Conservation (phyloP, 768 basidiomycete genomes). For the Suillus alpinus region DNA sequence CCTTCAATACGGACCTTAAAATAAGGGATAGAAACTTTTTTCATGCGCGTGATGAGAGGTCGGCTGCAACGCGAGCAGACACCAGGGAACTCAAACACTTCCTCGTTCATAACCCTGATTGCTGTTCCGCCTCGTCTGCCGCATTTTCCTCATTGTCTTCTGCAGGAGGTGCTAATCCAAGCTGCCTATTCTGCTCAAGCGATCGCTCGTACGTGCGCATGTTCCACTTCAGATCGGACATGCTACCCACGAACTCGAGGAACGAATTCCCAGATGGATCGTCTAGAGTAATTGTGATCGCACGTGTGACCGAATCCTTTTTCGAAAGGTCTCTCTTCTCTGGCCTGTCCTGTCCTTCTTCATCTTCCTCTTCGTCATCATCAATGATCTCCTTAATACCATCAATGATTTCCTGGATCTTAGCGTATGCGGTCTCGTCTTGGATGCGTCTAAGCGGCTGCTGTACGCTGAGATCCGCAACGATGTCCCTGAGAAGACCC, state of each 20-base stretch:
- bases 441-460: constrained; percentile 84
- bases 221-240: constrained; percentile 92
- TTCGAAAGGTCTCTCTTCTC: constrained; percentile 29
- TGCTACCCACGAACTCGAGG: constrained; percentile 82
- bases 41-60: constrained; percentile 84
- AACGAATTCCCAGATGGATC: constrained; percentile 96
- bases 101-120: constrained; percentile 62
- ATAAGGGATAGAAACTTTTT: constrained; percentile 94
- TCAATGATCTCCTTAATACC: constrained; percentile 63
- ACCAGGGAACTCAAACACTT: constrained; percentile 86
- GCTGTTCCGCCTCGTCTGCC: constrained; percentile 16
- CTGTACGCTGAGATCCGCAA: constrained; percentile 73
- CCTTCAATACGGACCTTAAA: constrained; percentile 68
- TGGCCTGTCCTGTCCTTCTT: constrained; percentile 29
- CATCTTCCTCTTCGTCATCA: constrained; percentile 48
- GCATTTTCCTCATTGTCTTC: constrained; percentile 24
- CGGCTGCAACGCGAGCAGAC: constrained; percentile 87
- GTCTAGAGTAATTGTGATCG: constrained; percentile 83
- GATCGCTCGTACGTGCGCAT: constrained; percentile 80
- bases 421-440: constrained; percentile 65
- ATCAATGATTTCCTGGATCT: constrained; percentile 72
- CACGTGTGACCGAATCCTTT: constrained; percentile 53
- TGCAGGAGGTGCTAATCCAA: constrained; percentile 67
- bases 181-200: constrained; percentile 70
- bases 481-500: constrained; percentile 81